Evolutionary conservation across 106 monocot species (phyloP), one percentile per base, ranked within the genome.

Genomic region (Phalaenopsis aphrodite): DNA sequence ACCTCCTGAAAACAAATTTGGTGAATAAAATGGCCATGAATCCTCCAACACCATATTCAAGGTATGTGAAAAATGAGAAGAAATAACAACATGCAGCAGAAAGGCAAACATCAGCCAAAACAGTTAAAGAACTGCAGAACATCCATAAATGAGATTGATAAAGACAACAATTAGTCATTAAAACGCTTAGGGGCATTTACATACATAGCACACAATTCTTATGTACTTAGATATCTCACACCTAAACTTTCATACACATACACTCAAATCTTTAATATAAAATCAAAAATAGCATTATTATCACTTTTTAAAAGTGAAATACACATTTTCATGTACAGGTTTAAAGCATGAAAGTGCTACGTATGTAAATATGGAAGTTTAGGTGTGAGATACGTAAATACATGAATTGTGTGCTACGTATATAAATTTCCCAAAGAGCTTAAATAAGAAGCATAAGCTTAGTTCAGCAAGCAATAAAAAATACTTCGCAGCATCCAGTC

Each of bases 1-100:
- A 64, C 61, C 76, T 86, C 88, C 91, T 91, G 79, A 42, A 76
- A 46, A 75, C 11, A 61, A 64, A 64, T 21, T 24, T 23, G 23
- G 8, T 21, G 64, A 64, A 64, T 21, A n/a, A 64, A 64, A 64
- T 64, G 64, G 23, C 1, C n/a, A 64, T 5, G 14, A 5, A 23
- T 7, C n/a, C 52, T 52, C 52, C 19, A 64, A 24, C 21, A 64
- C 23, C 23, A 21, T 64, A 21, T 64, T 0, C n/a, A 64, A 5
- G 23, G 3, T 21, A 21, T 24, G 64, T 24, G 23, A 64, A 52
- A 64, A 64, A 5, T 21, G 14, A 23, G 5, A 64, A 21, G 14
- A 64, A 30, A 9, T 64, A 64, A 64, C 64, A 64, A 52, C 12
- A 52, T 52, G 52, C 12, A 52, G 52, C 24, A 64, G 64, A 7